Conservation (phyloP, 2,329 filamentous ascomycete genomes). For the Aaosphaeria arxii region DNA sequence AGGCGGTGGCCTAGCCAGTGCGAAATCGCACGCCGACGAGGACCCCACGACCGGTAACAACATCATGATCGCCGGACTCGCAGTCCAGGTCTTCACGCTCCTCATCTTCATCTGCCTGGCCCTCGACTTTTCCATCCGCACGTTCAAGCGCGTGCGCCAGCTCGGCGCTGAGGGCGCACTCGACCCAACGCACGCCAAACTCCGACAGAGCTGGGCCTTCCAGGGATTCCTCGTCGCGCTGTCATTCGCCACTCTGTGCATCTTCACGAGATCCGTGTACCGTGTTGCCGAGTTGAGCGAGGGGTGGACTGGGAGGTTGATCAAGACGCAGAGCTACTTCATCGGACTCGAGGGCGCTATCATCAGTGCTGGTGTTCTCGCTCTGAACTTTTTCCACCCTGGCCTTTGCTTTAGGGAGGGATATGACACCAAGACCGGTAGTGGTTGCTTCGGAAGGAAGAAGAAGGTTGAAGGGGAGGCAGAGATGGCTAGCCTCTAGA, state of each 20-base stretch:
- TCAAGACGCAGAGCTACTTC: conserved; percentile 42
- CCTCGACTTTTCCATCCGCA: conserved; percentile 39
- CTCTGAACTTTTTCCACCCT: conserved; percentile 36
- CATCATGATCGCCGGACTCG: conserved; percentile 46
- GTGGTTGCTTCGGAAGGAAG: conserved; percentile 16
- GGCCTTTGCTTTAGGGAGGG: conserved; percentile 35
- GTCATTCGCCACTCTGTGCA: conserved; percentile 56
- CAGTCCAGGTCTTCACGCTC: conserved; percentile 44
- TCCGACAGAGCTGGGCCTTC: conserved; percentile 44
- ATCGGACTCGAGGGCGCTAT: conserved; percentile 38
- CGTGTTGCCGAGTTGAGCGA: conserved; percentile 64
- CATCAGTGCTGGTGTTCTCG: conserved; percentile 28
- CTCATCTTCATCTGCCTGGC: conserved; percentile 41
- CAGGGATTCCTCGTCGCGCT: conserved; percentile 56
- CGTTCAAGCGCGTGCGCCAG: conserved; percentile 13
- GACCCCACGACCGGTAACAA: conserved; percentile 39
- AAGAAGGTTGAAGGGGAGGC: conserved; percentile 5
- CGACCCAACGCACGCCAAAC: conserved; percentile 20
- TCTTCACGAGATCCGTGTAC: conserved; percentile 64
- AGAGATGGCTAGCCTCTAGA: background rate
- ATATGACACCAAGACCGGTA: conserved; percentile 9
- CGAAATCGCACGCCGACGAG: conserved; percentile 25
- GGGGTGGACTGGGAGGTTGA: conserved; percentile 61
- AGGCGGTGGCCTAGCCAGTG: conserved; percentile 42
- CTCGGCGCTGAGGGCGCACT: conserved; percentile 21